Base-by-base conservation (phyloP, 2,329 filamentous ascomycete genomes). In the Trichoderma arundinaceum region DNA sequence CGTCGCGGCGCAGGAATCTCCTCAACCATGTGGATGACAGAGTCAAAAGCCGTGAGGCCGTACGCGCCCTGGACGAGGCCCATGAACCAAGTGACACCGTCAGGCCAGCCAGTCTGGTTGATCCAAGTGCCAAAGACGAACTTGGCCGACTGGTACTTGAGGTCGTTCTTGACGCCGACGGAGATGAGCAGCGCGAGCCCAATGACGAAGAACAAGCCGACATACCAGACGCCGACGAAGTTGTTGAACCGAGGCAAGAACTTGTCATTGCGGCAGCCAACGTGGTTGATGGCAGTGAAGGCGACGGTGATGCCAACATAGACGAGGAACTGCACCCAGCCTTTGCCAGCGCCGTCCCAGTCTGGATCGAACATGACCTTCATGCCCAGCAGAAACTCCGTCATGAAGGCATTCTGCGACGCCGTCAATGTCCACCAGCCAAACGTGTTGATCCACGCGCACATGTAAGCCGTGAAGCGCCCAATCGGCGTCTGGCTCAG, bases 391-490 rank as follows among this genome's bases (percentile, higher is more conserved):
- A 86, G 76, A 57, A 87, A 85, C 69, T 85, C 79, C 3, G 83
- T 82, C 83, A 87, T 86, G 70, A 87, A 87, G 12, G 83, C 84
- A 28, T 83, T 78, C 66, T 85, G 82, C 1, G 83, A 86, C 0
- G 84, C 85, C 0, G 82, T 82, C 65, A 87, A 73, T 0, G 83
- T 82, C 79, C 83, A 85, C 85, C 85, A 87, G 12, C 84, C 85
- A 66, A 86, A 86, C 0, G 81, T 85, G 72, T 87, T 87, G 70
- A 86, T 84, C 83, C 84, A 87, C 2, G 84, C 85, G 68, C 83
- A 85, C 74, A 87, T 79, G 70, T 87, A 87, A 1, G 82, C 84
- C 4, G 74, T 70, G 67, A 86, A 84, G 1, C 84, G 79, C 1
- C 84, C 85, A 0, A 13, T 71, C 70, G 65, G 73, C 54, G 77